Base-by-base conservation (phyloP, 176 grass and related monocot genomes). In the Elymus sibiricus region DNA sequence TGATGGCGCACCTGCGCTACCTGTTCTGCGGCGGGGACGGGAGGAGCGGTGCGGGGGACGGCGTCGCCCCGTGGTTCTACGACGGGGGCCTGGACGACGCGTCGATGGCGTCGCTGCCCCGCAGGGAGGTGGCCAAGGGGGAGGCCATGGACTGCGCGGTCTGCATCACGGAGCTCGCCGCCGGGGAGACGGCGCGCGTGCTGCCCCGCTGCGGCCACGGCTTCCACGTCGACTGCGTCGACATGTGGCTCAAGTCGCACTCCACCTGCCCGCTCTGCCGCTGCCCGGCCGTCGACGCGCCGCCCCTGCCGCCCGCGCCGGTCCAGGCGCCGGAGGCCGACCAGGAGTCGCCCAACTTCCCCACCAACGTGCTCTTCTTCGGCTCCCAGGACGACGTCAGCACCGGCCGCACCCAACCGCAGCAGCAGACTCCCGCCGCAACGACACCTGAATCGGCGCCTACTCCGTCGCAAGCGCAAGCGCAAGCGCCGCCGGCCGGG, bases 181-280 rank as follows among this genome's bases (percentile, higher is more conserved):
- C 84, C 0, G 94, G 94, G 7, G 94, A 97, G 25, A 82, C 88
- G 76, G 92, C 85, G 65, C 88, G 92, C 78, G 77, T 97, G 83
- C 87, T 97, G 66, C 94, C 94, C 6, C 88, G 88, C 3, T 97
- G 94, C 79, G 86, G 92, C 28, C 94, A 97, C 81, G 92, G 37
- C 2, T 97, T 97, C 85, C 94, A 97, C 81, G 78, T 97, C 27
- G 92, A 69, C 22, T 97, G 94, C 90, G 82, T 97, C 70, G 94
- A 97, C 83, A 92, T 94, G 94, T 97, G 94, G 94, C 84, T 97
- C 44, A 82, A 70, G 17, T 94, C 87, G 1, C 94, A 97, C 89
- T 94, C 87, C 79, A 97, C 92, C 4, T 97, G 94, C 87, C 94
- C 94, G 22, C 88, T 97, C 73, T 97, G 94, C 94, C 94, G 94